Conservation (phyloP, 192 early-diverging fungal species). For the Cetraspora pellucida region DNA sequence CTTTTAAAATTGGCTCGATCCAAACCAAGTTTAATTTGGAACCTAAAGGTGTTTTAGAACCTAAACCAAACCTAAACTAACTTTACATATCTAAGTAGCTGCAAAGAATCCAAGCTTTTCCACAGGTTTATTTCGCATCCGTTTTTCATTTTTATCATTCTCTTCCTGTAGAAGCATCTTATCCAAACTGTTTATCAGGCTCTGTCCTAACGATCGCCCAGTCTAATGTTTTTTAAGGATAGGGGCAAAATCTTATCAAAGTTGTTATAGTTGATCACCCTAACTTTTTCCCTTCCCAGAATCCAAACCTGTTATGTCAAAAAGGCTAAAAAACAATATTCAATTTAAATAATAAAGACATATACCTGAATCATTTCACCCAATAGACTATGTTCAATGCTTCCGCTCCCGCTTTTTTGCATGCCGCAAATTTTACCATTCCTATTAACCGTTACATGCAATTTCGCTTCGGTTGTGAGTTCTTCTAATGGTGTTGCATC, state of each 20-base stretch:
- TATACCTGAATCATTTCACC: conserved; percentile 79
- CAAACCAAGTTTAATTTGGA: too few species aligned
- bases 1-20: too few species aligned
- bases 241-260: not conserved
- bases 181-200: conserved; percentile 53
- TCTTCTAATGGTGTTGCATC: conserved; percentile 93
- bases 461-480: conserved; percentile 74
- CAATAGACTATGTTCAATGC: conserved; percentile 75
- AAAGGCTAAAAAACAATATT: conserved; percentile 1
- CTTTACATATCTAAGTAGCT: conserved; percentile 1
- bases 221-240: not conserved
- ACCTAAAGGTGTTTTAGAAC: too few species aligned
- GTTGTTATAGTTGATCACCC: not conserved
- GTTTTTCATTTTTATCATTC: conserved; percentile 44
- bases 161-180: conserved; percentile 53
- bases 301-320: conserved; percentile 25
- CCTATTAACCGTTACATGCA: conserved; percentile 82
- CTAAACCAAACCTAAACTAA: too few species aligned
- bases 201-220: conserved; percentile 51
- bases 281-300: not conserved
- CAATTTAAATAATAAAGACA: conserved; percentile 1
- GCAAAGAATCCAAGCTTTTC: conserved; percentile 65
- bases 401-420: conserved; percentile 79
- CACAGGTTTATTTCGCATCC: conserved; percentile 44
- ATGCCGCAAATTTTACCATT: conserved; percentile 80